Evolutionary conservation across 169 alveolate genomes (phyloP).

Genomic region (Babesia ovata): DNA sequence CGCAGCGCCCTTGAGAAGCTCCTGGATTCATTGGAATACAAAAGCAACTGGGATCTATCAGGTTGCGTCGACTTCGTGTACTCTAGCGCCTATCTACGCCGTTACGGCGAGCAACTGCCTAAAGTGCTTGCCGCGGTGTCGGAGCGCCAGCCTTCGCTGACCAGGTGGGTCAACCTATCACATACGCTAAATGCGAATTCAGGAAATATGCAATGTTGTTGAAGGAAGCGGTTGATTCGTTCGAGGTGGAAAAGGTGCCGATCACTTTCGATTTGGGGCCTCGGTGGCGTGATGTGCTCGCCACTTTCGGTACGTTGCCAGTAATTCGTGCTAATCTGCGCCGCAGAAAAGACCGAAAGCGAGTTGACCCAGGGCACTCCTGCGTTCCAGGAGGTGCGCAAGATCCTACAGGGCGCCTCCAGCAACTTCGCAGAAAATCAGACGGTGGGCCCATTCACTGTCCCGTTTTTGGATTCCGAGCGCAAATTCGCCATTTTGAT

Average conservation of each 20-base stretch:
- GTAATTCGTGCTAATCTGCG: not conserved
- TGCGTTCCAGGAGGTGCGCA: constrained; percentile 53
- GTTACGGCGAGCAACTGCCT: constrained; percentile 36
- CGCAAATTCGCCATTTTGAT: constrained; percentile 39
- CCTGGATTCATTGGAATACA: constrained; percentile 14
- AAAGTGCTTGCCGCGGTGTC: constrained; percentile 5
- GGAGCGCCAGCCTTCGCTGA: constrained; percentile 12
- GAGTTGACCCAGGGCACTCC: constrained; percentile 39
- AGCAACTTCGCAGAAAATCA: constrained; percentile 24
- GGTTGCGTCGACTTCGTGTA: constrained; percentile 40
- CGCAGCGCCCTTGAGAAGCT: constrained; percentile 9
- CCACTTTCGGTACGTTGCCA: constrained; percentile 32
- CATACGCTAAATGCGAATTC: not conserved
- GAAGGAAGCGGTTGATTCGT: constrained; percentile 66
- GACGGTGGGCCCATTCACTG: constrained; percentile 57
- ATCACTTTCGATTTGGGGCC: constrained; percentile 10
- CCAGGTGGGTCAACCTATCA: constrained; percentile 10
- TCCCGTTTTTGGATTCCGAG: constrained; percentile 52
- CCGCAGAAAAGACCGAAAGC: constrained; percentile 45
- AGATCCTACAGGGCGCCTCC: constrained; percentile 49
- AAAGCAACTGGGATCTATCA: constrained; percentile 30
- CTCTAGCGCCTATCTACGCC: constrained; percentile 36
- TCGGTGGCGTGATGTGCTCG: constrained; percentile 45
- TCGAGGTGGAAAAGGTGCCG: constrained; percentile 40
- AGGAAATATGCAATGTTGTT: constrained; percentile 53